Conservation (phyloP, 1,139 yeast genomes). For the Saccharomyces hybrid region DNA sequence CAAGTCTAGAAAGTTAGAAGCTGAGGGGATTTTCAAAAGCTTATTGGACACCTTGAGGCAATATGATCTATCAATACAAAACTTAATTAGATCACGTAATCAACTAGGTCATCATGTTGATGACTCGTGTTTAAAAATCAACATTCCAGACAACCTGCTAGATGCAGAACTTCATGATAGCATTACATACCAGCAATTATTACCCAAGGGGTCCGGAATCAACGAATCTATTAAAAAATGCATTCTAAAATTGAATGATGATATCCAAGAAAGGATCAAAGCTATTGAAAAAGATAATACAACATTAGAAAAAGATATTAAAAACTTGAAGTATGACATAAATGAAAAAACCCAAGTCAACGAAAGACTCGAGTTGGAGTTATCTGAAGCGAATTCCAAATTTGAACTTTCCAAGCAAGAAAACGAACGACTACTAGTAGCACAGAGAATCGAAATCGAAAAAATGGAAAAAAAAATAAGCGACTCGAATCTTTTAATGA, state of each 20-base stretch:
- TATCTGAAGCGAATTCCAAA: constrained; percentile 44
- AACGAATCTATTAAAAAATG: constrained; percentile 16
- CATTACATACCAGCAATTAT: constrained; percentile 2
- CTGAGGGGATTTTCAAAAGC: constrained; percentile 43
- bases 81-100: constrained; percentile 35
- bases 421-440: constrained; percentile 44
- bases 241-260: constrained; percentile 42
- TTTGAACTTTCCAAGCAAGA: constrained; percentile 38
- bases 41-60: constrained; percentile 46
- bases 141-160: neutral
- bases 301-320: constrained; percentile 41
- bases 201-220: constrained; percentile 3
- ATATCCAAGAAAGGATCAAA: constrained; percentile 43
- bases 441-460: constrained; percentile 45
- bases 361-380: constrained; percentile 49
- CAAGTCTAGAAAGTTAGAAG: constrained; percentile 41
- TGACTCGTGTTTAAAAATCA: constrained; percentile 8
- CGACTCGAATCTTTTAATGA: constrained; percentile 44
- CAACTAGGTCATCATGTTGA: constrained; percentile 32
- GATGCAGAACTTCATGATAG: constrained; percentile 1
- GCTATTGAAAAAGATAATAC: constrained; percentile 48
- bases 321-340: constrained; percentile 41
- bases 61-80: constrained; percentile 34
- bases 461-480: constrained; percentile 43
- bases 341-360: constrained; percentile 41